phyloP scores from a whole-genome alignment of 768 basidiomycete genomes.

The Lyophyllum shimeji region DNA sequence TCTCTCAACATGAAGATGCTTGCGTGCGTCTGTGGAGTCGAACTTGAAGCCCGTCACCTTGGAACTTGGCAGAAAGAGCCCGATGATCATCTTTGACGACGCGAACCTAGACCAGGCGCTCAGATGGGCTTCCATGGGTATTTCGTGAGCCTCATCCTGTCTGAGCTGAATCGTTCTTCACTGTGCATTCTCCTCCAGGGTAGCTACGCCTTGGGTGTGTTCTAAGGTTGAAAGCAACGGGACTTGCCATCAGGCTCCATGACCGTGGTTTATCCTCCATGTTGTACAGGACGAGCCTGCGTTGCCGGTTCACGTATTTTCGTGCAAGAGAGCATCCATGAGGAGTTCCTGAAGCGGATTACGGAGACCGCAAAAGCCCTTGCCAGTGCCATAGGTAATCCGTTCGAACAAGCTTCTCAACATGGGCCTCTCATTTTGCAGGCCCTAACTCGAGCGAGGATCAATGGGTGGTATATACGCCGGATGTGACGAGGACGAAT shows the following conservation, averaged over 20 bases:
- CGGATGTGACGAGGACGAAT: slow-evolving; percentile 33
- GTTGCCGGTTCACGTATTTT: slow-evolving; percentile 83
- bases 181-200: too few relatives aligned
- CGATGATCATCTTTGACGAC: slow-evolving; percentile 71
- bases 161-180: neutral
- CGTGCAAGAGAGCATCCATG: slow-evolving; percentile 79
- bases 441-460: slow-evolving; percentile 55
- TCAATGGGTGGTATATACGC: slow-evolving; percentile 33
- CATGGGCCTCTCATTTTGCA: slow-evolving; percentile 79
- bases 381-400: slow-evolving; percentile 56
- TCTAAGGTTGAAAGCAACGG: slow-evolving; percentile 39
- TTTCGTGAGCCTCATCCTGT: slow-evolving; percentile 53
- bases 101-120: slow-evolving; percentile 73
- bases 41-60: slow-evolving; percentile 87
- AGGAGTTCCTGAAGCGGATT: slow-evolving; percentile 68
- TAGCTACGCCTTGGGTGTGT: too few relatives aligned
- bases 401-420: slow-evolving; percentile 52
- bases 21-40: slow-evolving; percentile 72
- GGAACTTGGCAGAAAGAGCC: slow-evolving; percentile 80
- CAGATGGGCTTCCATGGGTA: slow-evolving; percentile 68
- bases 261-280: neutral
- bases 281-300: slow-evolving; percentile 55
- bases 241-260: neutral
- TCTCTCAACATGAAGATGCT: too few relatives aligned
- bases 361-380: slow-evolving; percentile 45